phyloP scores from a whole-genome alignment of 768 basidiomycete species.

The Boletus vermiculosoides region DNA sequence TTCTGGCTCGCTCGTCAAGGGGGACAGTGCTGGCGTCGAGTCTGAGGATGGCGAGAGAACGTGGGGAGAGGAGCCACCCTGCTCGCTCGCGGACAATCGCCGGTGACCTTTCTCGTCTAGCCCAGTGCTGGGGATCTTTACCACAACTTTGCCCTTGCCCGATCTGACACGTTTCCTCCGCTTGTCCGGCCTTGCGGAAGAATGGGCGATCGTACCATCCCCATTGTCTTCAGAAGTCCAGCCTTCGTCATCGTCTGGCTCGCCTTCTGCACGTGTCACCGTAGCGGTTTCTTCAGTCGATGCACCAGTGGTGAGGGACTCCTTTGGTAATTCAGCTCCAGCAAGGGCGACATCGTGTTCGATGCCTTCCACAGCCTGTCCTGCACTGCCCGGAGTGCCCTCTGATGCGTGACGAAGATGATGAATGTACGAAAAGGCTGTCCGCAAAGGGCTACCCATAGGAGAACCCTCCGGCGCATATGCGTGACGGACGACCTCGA shows the following conservation, averaged over 20 bases:
- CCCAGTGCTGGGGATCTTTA: conserved; percentile 1
- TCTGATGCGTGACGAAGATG: conserved; percentile 16
- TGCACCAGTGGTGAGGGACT: not conserved
- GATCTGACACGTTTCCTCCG: conserved; percentile 28
- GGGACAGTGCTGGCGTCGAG: not conserved
- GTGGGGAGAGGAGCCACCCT: conserved; percentile 1
- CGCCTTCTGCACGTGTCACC: conserved; percentile 10
- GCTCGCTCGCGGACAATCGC: conserved; percentile 16
- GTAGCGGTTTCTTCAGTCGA: conserved; percentile 5
- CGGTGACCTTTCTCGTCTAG: conserved; percentile 12
- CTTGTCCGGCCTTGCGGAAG: conserved; percentile 6
- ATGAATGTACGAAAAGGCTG: conserved; percentile 12
- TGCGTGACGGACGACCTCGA: conserved; percentile 56
- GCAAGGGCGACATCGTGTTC: conserved; percentile 19
- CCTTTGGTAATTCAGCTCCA: conserved; percentile 15
- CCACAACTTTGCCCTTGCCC: conserved; percentile 16
- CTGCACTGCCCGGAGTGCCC: conserved; percentile 24
- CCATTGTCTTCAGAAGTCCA: conserved; percentile 61
- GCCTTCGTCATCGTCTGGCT: conserved; percentile 51
- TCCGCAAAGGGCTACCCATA: not conserved
- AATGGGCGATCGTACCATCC: conserved; percentile 13
- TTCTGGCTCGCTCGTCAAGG: conserved; percentile 5
- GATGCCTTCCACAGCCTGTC: conserved; percentile 18
- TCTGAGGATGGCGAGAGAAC: not conserved
- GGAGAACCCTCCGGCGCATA: conserved; percentile 14